Base-by-base conservation (phyloP, 768 basidiomycete genomes). In the Pleurotus eryngii region DNA sequence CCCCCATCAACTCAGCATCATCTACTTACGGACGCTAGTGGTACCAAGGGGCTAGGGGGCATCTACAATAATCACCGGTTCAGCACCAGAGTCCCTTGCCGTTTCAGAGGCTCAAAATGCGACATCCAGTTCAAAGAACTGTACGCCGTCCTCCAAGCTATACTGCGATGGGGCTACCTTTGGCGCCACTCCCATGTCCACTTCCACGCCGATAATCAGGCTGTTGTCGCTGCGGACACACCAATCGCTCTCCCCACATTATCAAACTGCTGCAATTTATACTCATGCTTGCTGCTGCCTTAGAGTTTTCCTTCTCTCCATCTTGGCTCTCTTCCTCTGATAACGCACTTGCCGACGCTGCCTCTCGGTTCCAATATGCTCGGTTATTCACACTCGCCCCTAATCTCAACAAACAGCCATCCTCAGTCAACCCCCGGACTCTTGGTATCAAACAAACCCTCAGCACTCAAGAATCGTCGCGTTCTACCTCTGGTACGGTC, bases 51-150 rank as follows among this genome's bases (percentile, higher is more conserved):
- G 27, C 40, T 69, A 1, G 68, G 68, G 4, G 69, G 73, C 7
- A 24, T 63, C 54, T 62, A 59, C 42, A 60, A 60, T 2, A 14
- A 50, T 14, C 15, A 9, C 1, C 72, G 70, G 69, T 74, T 71
- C 58, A 61, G 68, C 1, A 45, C 63, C 0, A 57, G 63, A 0
- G 27, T 58, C 4, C 68, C 73, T 14, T 50, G 66, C 0, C 67
- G 64, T 22, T 66, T 60, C 40, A 64, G 64, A 9, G 30, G 30
- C 30, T 35, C 30, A 11, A 14, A 14, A 0, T 30, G 50, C 0
- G 64, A 73, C 48, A 74, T 75, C 12, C 69, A 72, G 49, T 69
- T 71, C 60, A 74, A 74, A 54, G 72, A 73, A 54, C 50, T 69
- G 0, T 66, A 51, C 46, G 71, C 72, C 0, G 64, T 74, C 2